A percentile compares a stretch with the other conserved stretches of the same genome.
phyloP scores from a whole-genome alignment of 768 basidiomycete genomes.

The Lentinula aciculospora region DNA sequence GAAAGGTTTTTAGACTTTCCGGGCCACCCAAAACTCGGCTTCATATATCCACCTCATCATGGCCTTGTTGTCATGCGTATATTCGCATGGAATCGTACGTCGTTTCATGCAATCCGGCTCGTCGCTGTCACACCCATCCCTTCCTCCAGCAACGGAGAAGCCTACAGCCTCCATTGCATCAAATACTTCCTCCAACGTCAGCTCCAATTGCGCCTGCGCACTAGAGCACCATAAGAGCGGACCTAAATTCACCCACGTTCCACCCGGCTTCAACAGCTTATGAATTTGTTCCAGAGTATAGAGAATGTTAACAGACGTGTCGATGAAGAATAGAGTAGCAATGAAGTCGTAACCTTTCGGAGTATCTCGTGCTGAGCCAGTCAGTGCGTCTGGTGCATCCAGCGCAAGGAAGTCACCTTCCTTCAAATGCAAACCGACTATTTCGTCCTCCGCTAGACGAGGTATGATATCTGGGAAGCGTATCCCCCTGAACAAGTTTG shows the following conservation, averaged over 20 bases:
- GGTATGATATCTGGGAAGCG: constrained; percentile 61
- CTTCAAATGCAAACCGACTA: constrained; percentile 35
- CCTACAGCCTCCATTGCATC: constrained; percentile 46
- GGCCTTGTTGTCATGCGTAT: constrained; percentile 52
- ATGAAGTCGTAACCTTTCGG: constrained; percentile 48
- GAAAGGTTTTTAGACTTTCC: constrained; percentile 23
- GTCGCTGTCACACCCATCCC: constrained; percentile 16
- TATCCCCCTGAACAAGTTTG: constrained; percentile 45
- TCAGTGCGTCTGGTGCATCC: neutral
- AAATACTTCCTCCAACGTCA: constrained; percentile 62
- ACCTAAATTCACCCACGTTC: constrained; percentile 68
- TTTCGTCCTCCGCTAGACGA: constrained; percentile 29
- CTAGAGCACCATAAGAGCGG: constrained; percentile 61
- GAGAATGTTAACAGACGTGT: constrained; percentile 51
- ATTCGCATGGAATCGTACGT: constrained; percentile 55
- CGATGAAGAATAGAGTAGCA: constrained; percentile 64
- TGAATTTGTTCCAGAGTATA: constrained; percentile 54
- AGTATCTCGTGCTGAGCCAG: constrained; percentile 12
- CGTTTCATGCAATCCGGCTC: constrained; percentile 13
- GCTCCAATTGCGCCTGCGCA: constrained; percentile 46
- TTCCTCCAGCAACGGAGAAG: constrained; percentile 33
- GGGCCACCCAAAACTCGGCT: constrained; percentile 65
- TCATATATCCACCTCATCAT: constrained; percentile 72
- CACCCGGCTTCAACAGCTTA: constrained; percentile 51
- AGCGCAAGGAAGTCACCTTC: constrained; percentile 57